phyloP scores from a whole-genome alignment of 768 basidiomycete genomes.

The Pleurotus ostreatus region DNA sequence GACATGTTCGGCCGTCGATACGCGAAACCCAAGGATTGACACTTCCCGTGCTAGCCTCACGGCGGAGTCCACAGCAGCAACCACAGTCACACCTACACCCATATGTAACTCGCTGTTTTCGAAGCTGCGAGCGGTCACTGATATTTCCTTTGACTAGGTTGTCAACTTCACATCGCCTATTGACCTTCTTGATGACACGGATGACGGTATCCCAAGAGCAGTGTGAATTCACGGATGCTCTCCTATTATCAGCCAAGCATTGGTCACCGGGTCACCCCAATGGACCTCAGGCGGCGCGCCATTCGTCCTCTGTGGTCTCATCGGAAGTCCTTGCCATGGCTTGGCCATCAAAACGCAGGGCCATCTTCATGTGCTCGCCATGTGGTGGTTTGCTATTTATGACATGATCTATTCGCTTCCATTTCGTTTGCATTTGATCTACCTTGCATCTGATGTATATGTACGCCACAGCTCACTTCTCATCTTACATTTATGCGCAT shows the following conservation, averaged over 20 bases:
- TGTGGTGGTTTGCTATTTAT: no score
- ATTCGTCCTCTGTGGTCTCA: no score
- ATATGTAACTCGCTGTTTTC: conserved; percentile 28
- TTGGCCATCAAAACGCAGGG: no score
- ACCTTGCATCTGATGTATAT: no score
- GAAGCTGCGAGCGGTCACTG: neutral
- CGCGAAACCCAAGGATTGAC: conserved; percentile 15
- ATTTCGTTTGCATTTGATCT: no score
- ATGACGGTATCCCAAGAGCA: neutral
- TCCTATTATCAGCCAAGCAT: neutral
- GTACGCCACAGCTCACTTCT: no score
- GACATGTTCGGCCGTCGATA: conserved; percentile 8
- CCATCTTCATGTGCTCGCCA: no score
- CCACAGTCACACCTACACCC: conserved; percentile 39
- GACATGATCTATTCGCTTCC: no score
- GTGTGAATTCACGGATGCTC: conserved; percentile 13
- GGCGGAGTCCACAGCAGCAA: conserved; percentile 5
- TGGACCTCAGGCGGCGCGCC: no score
- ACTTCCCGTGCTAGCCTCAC: conserved; percentile 7
- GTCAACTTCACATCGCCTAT: conserved; percentile 42
- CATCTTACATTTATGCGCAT: no score
- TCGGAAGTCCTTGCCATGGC: no score
- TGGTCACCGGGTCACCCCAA: no score
- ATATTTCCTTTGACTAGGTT: conserved; percentile 23
- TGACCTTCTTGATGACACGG: conserved; percentile 13